These are phyloP conservation scores for Scopulariopsis brevicaulis DNA, from an alignment of 2,329 filamentous ascomycete genomes.

Conservation along the genomic window DNA sequence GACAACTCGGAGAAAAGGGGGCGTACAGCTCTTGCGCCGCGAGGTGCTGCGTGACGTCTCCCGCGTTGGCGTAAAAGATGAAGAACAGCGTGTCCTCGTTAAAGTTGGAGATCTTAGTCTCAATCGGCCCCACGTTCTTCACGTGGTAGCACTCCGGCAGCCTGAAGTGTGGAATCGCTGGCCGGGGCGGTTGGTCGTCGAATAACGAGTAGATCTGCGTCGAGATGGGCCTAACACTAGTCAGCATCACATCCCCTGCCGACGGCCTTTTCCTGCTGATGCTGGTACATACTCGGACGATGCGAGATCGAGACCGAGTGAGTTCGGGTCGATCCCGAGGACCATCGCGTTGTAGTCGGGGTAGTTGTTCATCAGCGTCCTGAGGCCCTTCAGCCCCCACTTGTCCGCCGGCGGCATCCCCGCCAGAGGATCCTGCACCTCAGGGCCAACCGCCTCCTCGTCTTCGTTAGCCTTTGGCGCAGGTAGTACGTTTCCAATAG, in stretches of 20 bases:
- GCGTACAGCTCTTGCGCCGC: constrained; percentile 52
- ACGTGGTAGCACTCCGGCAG: constrained; percentile 58
- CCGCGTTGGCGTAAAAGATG: constrained; percentile 58
- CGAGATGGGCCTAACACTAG: constrained; percentile 34
- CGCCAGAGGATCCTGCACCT: constrained; percentile 44
- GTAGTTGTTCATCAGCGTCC: constrained; percentile 52
- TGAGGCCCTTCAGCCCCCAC: constrained; percentile 53
- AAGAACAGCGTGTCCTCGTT: constrained; percentile 59
- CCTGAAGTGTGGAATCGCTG: constrained; percentile 43
- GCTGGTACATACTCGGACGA: constrained; percentile 40
- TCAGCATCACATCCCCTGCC: neutral
- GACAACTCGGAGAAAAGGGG: neutral
- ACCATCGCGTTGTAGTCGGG: constrained; percentile 51
- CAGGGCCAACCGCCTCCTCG: constrained; percentile 23
- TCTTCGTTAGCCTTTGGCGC: constrained; percentile 29
- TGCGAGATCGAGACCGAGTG: constrained; percentile 45
- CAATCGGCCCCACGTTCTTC: constrained; percentile 52
- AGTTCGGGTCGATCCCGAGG: constrained; percentile 44
- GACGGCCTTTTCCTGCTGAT: neutral
- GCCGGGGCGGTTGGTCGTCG: constrained; percentile 46
- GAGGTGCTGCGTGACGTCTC: constrained; percentile 50
- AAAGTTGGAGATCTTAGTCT: constrained; percentile 54
- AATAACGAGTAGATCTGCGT: constrained; percentile 51
- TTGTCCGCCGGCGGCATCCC: constrained; percentile 53
- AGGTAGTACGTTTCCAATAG: constrained; percentile 31